These are phyloP conservation scores for Rhodamnia rubescens DNA, from an alignment of 345 rosid genomes.

Conservation along the genomic window DNA sequence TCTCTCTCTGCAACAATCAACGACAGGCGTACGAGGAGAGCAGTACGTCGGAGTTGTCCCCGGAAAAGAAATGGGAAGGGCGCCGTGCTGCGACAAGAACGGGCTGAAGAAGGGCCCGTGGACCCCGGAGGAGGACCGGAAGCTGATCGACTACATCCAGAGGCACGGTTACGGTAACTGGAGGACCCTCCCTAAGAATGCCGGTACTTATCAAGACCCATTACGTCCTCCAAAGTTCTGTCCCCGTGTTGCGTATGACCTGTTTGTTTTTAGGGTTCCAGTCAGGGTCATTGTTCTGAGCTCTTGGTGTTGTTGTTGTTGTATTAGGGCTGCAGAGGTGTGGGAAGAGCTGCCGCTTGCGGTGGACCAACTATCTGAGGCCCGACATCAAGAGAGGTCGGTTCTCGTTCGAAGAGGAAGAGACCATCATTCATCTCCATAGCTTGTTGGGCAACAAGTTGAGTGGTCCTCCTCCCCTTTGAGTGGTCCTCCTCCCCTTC, in stretches of 20 bases:
- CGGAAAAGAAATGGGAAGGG: conserved; percentile 45
- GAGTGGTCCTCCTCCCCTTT: conserved; percentile 7
- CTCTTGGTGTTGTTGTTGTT: neutral
- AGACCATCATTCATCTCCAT: conserved; percentile 62
- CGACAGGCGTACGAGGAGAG: neutral
- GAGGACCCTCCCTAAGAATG: conserved; percentile 93
- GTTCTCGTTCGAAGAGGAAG: conserved; percentile 67
- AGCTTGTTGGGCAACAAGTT: conserved; percentile 70
- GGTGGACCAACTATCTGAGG: conserved; percentile 75
- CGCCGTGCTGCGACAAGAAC: conserved; percentile 81
- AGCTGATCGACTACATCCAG: conserved; percentile 53
- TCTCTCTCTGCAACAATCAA: neutral
- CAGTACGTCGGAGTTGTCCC: neutral
- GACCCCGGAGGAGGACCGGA: conserved; percentile 84
- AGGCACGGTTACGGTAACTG: conserved; percentile 82
- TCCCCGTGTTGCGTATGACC: neutral
- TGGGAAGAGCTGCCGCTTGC: conserved; percentile 70
- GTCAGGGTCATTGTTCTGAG: neutral
- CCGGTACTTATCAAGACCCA: conserved; percentile 25
- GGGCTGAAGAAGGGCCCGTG: conserved; percentile 90
- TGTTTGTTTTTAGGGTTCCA: neutral
- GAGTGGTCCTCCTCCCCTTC: neutral
- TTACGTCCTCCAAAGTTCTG: neutral
- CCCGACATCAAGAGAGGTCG: conserved; percentile 76
- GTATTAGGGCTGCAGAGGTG: conserved; percentile 53